These are phyloP conservation scores for Colletotrichum gloeosporioides DNA, from an alignment of 2,329 filamentous ascomycete species.

Conservation along the genomic window DNA sequence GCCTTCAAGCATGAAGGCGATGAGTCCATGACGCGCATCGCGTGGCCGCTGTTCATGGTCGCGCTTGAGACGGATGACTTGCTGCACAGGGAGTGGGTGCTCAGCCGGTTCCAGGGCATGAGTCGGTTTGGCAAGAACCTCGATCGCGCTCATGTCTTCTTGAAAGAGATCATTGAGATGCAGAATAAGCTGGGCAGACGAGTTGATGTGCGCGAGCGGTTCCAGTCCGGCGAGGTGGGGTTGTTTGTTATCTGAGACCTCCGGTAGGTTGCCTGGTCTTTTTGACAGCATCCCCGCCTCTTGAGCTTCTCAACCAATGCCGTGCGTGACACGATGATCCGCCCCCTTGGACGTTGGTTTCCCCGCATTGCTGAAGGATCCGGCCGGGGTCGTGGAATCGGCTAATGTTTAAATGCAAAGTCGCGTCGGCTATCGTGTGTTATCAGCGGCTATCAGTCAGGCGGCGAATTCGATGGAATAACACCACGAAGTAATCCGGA, in stretches of 20 bases:
- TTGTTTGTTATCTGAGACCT: constrained; percentile 26
- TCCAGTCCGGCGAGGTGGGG: constrained; percentile 17
- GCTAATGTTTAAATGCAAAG: not conserved
- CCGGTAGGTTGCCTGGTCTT: not conserved
- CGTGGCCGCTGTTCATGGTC: constrained; percentile 40
- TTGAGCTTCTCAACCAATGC: not conserved
- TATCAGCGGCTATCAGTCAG: not conserved
- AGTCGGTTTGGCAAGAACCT: constrained; percentile 36
- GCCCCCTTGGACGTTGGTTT: not conserved
- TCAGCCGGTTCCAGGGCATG: constrained; percentile 33
- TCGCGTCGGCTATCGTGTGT: not conserved
- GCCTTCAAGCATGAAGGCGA: constrained; percentile 36
- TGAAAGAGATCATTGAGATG: constrained; percentile 26
- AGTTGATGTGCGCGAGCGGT: constrained; percentile 23
- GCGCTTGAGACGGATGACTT: constrained; percentile 38
- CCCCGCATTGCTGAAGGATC: not conserved
- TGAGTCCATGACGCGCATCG: constrained; percentile 34
- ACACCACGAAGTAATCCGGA: not conserved
- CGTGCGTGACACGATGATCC: not conserved
- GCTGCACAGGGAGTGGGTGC: constrained; percentile 37
- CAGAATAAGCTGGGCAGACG: constrained; percentile 20
- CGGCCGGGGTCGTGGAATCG: not conserved
- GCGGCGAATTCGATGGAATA: not conserved
- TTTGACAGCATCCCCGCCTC: not conserved
- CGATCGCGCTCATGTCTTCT: constrained; percentile 32